phyloP scores from a whole-genome alignment of 805 yeast species.

The Candida hispaniensis region DNA sequence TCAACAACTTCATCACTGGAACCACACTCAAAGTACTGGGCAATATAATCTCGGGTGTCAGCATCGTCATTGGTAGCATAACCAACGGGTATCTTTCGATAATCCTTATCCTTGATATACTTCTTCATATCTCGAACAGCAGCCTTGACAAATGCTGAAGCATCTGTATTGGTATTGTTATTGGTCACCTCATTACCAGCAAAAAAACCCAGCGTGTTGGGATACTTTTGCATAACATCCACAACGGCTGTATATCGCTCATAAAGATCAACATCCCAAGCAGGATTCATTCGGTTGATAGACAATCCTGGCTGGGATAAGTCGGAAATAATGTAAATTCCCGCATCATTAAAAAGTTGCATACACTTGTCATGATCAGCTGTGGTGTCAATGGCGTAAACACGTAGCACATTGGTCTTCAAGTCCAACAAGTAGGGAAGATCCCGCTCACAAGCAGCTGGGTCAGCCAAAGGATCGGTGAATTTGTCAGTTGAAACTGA shows the following conservation, averaged over 20 bases:
- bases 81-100: constrained; percentile 84
- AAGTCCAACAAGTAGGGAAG: constrained; percentile 62
- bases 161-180: constrained; percentile 66
- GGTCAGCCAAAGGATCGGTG: constrained; percentile 69
- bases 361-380: constrained; percentile 69
- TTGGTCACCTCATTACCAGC: constrained; percentile 97
- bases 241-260: constrained; percentile 73
- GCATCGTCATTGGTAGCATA: constrained; percentile 87
- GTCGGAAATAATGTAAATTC: constrained; percentile 86
- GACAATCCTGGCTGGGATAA: constrained; percentile 76
- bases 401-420: constrained; percentile 69
- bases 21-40: constrained; percentile 83
- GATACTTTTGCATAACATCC: constrained; percentile 65
- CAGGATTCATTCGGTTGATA: constrained; percentile 64
- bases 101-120: constrained; percentile 54
- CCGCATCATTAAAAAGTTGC: constrained; percentile 64
- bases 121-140: constrained; percentile 82
- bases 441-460: constrained; percentile 63
- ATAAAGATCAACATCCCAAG: constrained; percentile 63
- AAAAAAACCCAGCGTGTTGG: constrained; percentile 83
- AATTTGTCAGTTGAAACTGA: constrained; percentile 40
- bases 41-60: constrained; percentile 64
- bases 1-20: constrained; percentile 48
- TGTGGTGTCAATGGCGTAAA: constrained; percentile 71
- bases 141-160: constrained; percentile 93